Percentiles rank a stretch among this genome's conserved stretches.
These are phyloP conservation scores for Tuber microsphaerosporum DNA, from an alignment of 495 filamentous ascomycete genomes.

Conservation along the genomic window DNA sequence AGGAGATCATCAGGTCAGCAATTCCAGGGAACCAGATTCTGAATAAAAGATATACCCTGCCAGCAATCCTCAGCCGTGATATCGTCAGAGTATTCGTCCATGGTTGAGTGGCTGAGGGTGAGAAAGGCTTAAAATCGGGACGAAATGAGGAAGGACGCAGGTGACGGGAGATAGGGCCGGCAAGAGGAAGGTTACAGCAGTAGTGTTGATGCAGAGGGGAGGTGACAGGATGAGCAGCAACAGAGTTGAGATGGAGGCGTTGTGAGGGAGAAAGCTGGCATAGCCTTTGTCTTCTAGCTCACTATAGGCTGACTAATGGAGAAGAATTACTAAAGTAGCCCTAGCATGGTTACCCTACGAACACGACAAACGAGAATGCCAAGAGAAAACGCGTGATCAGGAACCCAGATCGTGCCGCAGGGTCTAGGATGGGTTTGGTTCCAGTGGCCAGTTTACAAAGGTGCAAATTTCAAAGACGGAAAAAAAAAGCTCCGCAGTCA, in stretches of 20 bases:
- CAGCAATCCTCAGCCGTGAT: slow-evolving; percentile 94
- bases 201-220: background rate
- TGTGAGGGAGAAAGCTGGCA: background rate
- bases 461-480: background rate
- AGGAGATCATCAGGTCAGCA: slow-evolving; percentile 11
- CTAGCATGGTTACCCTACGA: background rate
- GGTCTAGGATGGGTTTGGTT: background rate
- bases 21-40: background rate
- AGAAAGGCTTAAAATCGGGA: background rate
- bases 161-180: background rate
- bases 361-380: background rate
- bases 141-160: slow-evolving; percentile 2
- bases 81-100: slow-evolving; percentile 60
- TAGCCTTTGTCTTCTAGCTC: background rate
- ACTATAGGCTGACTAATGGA: background rate
- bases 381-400: background rate
- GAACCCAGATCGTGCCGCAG: background rate
- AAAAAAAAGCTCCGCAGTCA: background rate
- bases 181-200: background rate
- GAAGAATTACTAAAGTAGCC: background rate
- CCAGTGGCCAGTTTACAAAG: background rate
- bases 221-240: background rate
- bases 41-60: slow-evolving; percentile 47
- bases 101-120: background rate
- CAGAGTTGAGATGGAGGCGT: background rate